phyloP scores from a whole-genome alignment of 2,329 filamentous ascomycete species.

The Colletotrichum incanum region DNA sequence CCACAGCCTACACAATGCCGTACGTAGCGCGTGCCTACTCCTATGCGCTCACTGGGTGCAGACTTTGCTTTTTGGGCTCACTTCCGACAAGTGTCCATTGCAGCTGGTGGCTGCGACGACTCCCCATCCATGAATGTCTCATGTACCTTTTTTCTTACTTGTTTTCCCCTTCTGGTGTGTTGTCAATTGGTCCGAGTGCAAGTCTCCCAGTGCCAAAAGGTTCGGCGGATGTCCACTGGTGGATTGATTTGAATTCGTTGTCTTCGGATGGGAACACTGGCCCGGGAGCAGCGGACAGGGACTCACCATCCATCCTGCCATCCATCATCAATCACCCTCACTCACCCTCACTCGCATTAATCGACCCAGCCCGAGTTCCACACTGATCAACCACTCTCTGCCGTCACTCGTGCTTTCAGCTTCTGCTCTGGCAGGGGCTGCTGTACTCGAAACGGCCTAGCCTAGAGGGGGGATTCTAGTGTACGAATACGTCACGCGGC shows the following conservation, averaged over 20 bases:
- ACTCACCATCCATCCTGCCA: background rate
- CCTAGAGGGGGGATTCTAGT: conserved; percentile 18
- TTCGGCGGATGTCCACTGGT: conserved; percentile 20
- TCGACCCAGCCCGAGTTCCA: conserved; percentile 7
- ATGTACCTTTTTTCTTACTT: conserved; percentile 9
- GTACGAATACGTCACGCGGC: conserved; percentile 37
- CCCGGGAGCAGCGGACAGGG: conserved; percentile 34
- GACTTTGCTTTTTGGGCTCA: background rate
- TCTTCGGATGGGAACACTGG: conserved; percentile 33
- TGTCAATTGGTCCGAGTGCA: conserved; percentile 36
- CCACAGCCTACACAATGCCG: background rate
- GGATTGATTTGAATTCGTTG: conserved; percentile 14
- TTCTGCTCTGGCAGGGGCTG: conserved; percentile 10
- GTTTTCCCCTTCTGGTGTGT: background rate
- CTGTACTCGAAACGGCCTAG: conserved; percentile 40
- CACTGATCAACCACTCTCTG: conserved; percentile 14
- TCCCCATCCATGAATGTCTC: conserved; percentile 16
- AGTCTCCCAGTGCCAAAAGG: conserved; percentile 15
- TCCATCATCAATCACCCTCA: background rate
- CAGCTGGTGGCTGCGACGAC: background rate
- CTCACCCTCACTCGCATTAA: background rate
- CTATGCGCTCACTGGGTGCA: background rate
- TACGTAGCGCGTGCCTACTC: background rate
- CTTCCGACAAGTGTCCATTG: background rate
- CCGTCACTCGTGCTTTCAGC: conserved; percentile 3